A percentile compares a stretch with the other conserved stretches of the same genome.
phyloP scores from a whole-genome alignment of 177 flowering plant species.

The Vitis hybrid region DNA sequence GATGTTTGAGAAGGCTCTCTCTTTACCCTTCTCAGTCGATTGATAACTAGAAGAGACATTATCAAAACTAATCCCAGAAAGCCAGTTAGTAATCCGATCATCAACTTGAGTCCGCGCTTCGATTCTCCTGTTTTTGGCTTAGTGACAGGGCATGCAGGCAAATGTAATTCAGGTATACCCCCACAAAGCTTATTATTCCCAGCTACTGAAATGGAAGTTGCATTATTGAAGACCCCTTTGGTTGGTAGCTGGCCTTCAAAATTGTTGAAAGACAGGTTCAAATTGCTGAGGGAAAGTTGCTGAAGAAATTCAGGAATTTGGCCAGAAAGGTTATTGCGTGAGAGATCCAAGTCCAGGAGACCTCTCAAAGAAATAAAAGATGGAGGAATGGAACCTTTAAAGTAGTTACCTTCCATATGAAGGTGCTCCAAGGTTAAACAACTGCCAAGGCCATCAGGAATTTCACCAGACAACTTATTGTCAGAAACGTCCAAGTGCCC shows the following conservation, averaged over 20 bases:
- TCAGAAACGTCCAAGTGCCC: constrained; percentile 8
- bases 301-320: constrained; percentile 2
- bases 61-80: background rate
- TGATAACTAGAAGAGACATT: background rate
- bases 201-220: background rate
- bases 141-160: background rate
- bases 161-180: background rate
- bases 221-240: background rate
- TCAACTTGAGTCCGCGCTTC: background rate
- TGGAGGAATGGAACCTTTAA: constrained; percentile 2
- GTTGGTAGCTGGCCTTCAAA: constrained; percentile 6
- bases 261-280: background rate
- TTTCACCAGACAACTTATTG: constrained; percentile 10
- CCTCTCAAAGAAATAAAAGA: background rate
- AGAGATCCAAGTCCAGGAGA: background rate
- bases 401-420: background rate
- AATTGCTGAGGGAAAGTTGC: background rate
- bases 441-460: background rate
- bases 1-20: background rate
- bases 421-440: background rate
- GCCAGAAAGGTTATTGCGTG: constrained; percentile 2
- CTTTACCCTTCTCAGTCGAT: background rate
- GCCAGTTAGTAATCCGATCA: background rate
- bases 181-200: constrained; percentile 9
- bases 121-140: background rate